These are phyloP conservation scores for Ensete ventricosum DNA, from an alignment of 176 grass and related monocot species.

Conservation along the genomic window DNA sequence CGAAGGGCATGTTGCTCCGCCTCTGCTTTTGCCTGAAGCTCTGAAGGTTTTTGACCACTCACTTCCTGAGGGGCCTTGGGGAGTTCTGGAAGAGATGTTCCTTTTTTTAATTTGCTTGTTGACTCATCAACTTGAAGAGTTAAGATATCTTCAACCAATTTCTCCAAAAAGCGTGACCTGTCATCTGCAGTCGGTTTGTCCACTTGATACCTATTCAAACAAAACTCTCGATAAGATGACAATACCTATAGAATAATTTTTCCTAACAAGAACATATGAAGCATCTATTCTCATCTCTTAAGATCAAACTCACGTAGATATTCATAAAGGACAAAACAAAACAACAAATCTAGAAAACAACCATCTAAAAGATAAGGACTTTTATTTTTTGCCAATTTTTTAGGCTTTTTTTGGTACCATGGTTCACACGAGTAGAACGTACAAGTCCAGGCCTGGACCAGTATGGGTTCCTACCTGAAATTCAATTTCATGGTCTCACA, in stretches of 20 bases:
- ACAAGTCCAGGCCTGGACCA: too few relatives aligned
- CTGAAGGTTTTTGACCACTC: constrained; percentile 59
- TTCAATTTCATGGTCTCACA: too few relatives aligned
- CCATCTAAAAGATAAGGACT: too few relatives aligned
- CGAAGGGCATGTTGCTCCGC: constrained; percentile 94
- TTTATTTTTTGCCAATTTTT: too few relatives aligned
- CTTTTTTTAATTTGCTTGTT: constrained; percentile 57
- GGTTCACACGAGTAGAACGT: too few relatives aligned
- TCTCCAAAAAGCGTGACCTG: constrained; percentile 55
- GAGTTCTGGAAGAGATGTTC: constrained; percentile 55
- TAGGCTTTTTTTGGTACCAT: too few relatives aligned
- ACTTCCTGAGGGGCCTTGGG: constrained; percentile 85
- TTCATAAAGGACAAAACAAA: constrained; percentile 16
- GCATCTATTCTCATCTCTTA: neutral
- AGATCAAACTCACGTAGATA: neutral
- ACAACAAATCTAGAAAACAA: neutral
- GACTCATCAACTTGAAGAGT: constrained; percentile 75
- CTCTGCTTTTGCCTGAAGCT: constrained; percentile 82
- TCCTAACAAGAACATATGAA: neutral
- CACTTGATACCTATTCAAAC: constrained; percentile 70
- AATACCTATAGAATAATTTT: constrained; percentile 24
- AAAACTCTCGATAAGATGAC: constrained; percentile 16
- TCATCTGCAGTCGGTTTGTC: constrained; percentile 70
- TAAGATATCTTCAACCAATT: constrained; percentile 52
- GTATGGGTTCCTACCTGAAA: too few relatives aligned